phyloP scores from a whole-genome alignment of 1,284 basidiomycete species.

The Pterula multifida region DNA sequence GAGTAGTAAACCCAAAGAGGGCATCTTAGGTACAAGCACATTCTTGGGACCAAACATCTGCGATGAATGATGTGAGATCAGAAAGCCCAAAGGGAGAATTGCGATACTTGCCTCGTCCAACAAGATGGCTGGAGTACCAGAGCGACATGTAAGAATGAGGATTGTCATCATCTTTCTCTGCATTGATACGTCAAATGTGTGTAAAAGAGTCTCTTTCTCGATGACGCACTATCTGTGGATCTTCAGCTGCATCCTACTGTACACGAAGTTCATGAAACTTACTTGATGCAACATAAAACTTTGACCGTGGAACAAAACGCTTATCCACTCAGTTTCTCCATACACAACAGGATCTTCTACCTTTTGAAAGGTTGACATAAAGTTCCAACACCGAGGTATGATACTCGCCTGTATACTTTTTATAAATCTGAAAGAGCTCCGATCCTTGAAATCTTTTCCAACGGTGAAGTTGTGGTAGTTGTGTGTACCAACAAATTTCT shows the following conservation, averaged over 20 bases:
- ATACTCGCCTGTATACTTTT: conserved; percentile 64
- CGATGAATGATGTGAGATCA: conserved; percentile 1
- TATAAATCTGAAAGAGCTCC: conserved; percentile 76
- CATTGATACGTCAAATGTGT: conserved; percentile 3
- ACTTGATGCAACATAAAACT: conserved; percentile 99
- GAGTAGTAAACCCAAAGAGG: conserved; percentile 88
- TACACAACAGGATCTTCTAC: conserved; percentile 73
- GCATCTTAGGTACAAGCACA: conserved; percentile 92
- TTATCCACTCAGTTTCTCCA: conserved; percentile 92
- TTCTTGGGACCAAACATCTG: conserved; percentile 65
- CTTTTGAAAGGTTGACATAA: conserved; percentile 25
- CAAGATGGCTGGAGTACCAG: conserved; percentile 59
- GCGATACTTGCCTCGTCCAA: conserved; percentile 47
- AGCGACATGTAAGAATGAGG: conserved; percentile 70
- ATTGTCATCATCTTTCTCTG: conserved; percentile 97
- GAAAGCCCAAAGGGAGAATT: conserved; percentile 1
- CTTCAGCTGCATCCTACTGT: conserved; percentile 11
- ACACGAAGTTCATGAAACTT: conserved; percentile 13
- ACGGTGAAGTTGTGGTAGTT: conserved; percentile 99
- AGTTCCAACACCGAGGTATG: background rate
- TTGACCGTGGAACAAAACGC: conserved; percentile 89
- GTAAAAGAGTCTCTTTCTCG: conserved; percentile 3
- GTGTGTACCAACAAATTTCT: conserved; percentile 70
- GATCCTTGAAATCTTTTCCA: conserved; percentile 74
- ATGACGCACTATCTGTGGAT: conserved; percentile 24